A percentile compares a stretch with the other conserved stretches of the same genome.
These are phyloP conservation scores for Debaryomycetaceae sp. DNA, from an alignment of 1,139 yeast genomes.

Conservation along the genomic window DNA sequence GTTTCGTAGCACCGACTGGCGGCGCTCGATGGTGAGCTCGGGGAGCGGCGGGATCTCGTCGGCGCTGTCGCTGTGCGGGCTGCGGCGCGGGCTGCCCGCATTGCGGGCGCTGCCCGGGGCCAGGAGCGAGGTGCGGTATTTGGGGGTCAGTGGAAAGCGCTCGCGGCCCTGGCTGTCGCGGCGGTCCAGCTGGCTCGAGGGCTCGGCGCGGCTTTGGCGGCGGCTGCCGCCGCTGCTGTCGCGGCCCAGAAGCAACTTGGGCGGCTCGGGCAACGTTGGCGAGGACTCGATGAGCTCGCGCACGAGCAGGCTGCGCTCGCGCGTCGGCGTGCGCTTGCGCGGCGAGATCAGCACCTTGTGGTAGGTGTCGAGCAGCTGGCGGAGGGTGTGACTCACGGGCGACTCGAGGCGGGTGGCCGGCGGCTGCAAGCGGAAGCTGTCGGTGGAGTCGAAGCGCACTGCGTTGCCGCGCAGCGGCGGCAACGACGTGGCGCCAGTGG, in stretches of 20 bases:
- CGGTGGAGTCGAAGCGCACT: constrained; percentile 20
- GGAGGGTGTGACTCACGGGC: constrained; percentile 21
- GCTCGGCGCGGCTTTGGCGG: constrained; percentile 23
- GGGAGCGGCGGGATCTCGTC: constrained; percentile 9
- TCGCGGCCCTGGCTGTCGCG: constrained; percentile 10
- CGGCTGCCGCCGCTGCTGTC: constrained; percentile 8
- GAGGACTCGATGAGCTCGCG: constrained; percentile 44
- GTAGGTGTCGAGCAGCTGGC: constrained; percentile 34
- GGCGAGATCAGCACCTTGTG: constrained; percentile 36
- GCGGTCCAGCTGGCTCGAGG: constrained; percentile 16
- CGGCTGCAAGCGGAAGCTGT: constrained; percentile 20
- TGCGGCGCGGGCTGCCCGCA: constrained; percentile 6
- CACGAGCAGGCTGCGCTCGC: constrained; percentile 35
- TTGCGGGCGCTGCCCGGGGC: constrained; percentile 1
- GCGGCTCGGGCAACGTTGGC: constrained; percentile 49
- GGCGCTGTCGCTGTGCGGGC: constrained; percentile 8
- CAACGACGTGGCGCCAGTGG: constrained; percentile 6
- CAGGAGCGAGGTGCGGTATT: constrained; percentile 17
- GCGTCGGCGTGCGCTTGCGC: constrained; percentile 24
- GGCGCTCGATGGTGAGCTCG: too few relatives aligned
- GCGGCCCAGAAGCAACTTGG: constrained; percentile 36
- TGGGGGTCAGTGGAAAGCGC: constrained; percentile 52
- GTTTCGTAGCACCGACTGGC: too few relatives aligned
- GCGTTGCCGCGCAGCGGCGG: not conserved
- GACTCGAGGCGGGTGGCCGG: constrained; percentile 16